These are phyloP conservation scores for Tuber melanosporum DNA, from an alignment of 495 filamentous ascomycete species.

Conservation along the genomic window DNA sequence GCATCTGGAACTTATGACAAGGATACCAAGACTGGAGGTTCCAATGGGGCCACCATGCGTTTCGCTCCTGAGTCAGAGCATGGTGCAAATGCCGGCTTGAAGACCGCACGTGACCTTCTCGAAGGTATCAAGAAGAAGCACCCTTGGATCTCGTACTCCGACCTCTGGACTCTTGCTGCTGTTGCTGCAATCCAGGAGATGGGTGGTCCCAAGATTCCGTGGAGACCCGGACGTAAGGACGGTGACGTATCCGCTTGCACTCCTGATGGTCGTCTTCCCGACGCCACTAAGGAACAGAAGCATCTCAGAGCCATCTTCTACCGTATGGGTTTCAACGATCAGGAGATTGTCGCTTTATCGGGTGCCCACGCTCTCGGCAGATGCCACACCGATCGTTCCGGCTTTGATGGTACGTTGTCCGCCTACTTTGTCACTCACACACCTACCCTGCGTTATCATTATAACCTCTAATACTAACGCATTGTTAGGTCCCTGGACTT, in stretches of 20 bases:
- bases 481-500: slow-evolving; percentile 71
- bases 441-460: background rate
- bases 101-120: slow-evolving; percentile 81
- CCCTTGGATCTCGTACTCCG: slow-evolving; percentile 94
- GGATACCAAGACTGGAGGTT: slow-evolving; percentile 82
- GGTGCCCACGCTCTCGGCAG: slow-evolving; percentile 91
- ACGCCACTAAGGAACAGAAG: slow-evolving; percentile 68
- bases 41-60: slow-evolving; percentile 96
- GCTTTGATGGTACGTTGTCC: slow-evolving; percentile 57
- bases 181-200: slow-evolving; percentile 89
- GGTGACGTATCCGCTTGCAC: slow-evolving; percentile 78
- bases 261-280: slow-evolving; percentile 91
- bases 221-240: slow-evolving; percentile 81
- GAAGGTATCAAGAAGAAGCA: slow-evolving; percentile 83
- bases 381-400: slow-evolving; percentile 81
- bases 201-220: slow-evolving; percentile 80
- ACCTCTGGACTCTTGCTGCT: slow-evolving; percentile 90
- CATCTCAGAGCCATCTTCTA: slow-evolving; percentile 91
- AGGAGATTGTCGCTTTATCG: slow-evolving; percentile 83
- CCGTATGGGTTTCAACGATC: slow-evolving; percentile 97
- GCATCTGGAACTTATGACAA: slow-evolving; percentile 82
- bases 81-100: slow-evolving; percentile 89
- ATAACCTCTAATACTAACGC: slow-evolving; percentile 1
- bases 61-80: slow-evolving; percentile 88
- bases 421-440: background rate